Base-by-base conservation (phyloP, 306 rosid genomes). In the Rosa chinensis region DNA sequence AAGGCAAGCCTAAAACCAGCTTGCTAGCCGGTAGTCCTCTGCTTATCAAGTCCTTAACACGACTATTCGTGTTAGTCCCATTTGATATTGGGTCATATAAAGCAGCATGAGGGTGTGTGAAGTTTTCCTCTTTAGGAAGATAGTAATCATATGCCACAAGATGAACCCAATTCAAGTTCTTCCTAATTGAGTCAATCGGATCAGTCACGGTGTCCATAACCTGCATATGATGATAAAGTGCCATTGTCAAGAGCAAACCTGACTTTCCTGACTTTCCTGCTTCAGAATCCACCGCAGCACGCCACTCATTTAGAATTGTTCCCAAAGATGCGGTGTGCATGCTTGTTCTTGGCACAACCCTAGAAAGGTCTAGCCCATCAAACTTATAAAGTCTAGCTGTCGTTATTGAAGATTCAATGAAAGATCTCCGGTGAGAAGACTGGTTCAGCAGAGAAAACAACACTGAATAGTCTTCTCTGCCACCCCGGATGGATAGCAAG, bases 1-100 rank as follows among this genome's bases (percentile, higher is more conserved):
- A 84, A 66, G 87, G 82, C 77, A 84, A 77, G 32, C 87, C 87
- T 58, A 84, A 55, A 59, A 84, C 73, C 44, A 84, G 70, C 43
- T 77, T 80, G 52, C 76, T 77, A 5, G 72, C 37, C 5, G 70
- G 37, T 66, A 84, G 73, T 5, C 82, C 79, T 52, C 74, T 43
- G 25, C 67, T 72, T 43, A 52, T 63, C 85, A 77, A 82, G 48
- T 82, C 81, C 21, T 64, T 47, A 20, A 82, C 56, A 14, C 28
- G 28, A 13, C 12, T 2, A 21, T 80, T 73, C 6, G 87, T 84
- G 55, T 80, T 80, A 39, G 56, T 49, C 78, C 64, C 17, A 43
- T 64, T 70, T 43, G 66, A 28, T 18, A 62, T 28, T 62, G 79
- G 87, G 13, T 72, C 82, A 58, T 39, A 72, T 6, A 77, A 67